A percentile compares a stretch with the other conserved stretches of the same genome.
These are phyloP conservation scores for Sapria himalayana DNA, from an alignment of 345 rosid genomes.

Conservation along the genomic window DNA sequence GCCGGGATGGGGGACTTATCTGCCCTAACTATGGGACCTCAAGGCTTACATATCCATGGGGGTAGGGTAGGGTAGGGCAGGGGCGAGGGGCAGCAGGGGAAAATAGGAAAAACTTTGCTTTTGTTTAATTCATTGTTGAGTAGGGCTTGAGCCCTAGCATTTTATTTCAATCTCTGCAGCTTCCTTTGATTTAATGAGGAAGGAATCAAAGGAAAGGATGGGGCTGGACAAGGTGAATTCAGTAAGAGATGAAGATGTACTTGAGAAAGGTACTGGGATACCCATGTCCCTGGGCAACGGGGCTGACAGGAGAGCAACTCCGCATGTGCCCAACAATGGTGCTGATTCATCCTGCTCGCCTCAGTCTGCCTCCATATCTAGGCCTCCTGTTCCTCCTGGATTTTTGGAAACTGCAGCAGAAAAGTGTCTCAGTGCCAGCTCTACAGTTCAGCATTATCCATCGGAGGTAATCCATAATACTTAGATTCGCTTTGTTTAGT, in stretches of 20 bases:
- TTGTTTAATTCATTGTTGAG: too few relatives aligned
- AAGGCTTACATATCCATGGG: too few relatives aligned
- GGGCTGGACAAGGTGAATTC: slow-evolving; percentile 54
- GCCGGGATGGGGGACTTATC: too few relatives aligned
- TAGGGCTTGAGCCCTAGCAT: too few relatives aligned
- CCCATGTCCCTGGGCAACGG: too few relatives aligned
- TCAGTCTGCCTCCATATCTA: slow-evolving; percentile 34
- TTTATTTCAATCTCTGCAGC: slow-evolving; percentile 37
- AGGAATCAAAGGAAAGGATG: slow-evolving; percentile 75
- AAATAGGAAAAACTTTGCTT: too few relatives aligned
- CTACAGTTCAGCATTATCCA: slow-evolving; percentile 16
- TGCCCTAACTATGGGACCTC: too few relatives aligned
- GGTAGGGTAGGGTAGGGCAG: too few relatives aligned
- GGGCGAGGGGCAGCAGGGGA: too few relatives aligned
- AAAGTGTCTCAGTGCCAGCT: slow-evolving; percentile 28
- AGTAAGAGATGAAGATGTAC: slow-evolving; percentile 33
- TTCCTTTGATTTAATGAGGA: slow-evolving; percentile 87
- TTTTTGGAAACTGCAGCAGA: slow-evolving; percentile 33
- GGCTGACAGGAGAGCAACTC: slow-evolving; percentile 18
- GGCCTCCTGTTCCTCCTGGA: slow-evolving; percentile 98
- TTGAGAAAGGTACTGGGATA: too few relatives aligned
- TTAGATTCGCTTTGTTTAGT: too few relatives aligned
- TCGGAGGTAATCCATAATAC: slow-evolving; percentile 41
- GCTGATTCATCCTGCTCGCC: slow-evolving; percentile 21
- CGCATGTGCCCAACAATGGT: slow-evolving; percentile 11